These are phyloP conservation scores for Aspergillus sp. DNA, from an alignment of 2,329 filamentous ascomycete species.

Conservation along the genomic window DNA sequence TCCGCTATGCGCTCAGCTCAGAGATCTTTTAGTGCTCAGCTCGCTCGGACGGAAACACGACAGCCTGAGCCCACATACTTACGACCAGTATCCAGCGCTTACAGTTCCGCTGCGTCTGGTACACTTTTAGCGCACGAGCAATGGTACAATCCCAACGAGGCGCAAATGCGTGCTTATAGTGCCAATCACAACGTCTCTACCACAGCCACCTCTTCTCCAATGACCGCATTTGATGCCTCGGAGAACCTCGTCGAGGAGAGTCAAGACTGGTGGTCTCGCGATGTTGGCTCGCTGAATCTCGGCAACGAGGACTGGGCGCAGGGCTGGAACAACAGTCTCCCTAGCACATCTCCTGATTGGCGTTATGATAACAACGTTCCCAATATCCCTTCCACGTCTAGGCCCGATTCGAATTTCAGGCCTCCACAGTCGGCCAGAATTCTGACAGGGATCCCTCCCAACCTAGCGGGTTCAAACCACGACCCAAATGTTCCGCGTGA, in stretches of 20 bases:
- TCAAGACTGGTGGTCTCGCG: conserved; percentile 67
- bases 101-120: conserved; percentile 24
- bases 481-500: conserved; percentile 13
- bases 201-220: conserved; percentile 50
- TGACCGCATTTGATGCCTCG: conserved; percentile 62
- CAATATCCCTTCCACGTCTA: conserved; percentile 17
- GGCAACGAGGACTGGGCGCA: conserved; percentile 66
- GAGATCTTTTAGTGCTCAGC: conserved; percentile 24
- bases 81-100: conserved; percentile 29
- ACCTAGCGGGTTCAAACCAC: conserved; percentile 12
- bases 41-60: conserved; percentile 27
- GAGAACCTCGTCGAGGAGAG: conserved; percentile 66
- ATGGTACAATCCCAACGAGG: conserved; percentile 39
- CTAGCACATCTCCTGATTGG: conserved; percentile 19
- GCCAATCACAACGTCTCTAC: conserved; percentile 31
- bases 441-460: conserved; percentile 12
- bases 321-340: conserved; percentile 31
- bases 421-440: conserved; percentile 16
- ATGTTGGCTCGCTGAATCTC: conserved; percentile 63
- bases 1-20: conserved; percentile 27
- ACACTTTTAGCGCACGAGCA: conserved; percentile 35
- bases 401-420: conserved; percentile 11
- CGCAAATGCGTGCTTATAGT: conserved; percentile 25
- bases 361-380: conserved; percentile 18
- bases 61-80: conserved; percentile 41